Percentiles rank a stretch among this genome's conserved stretches.
Evolutionary conservation across 2,329 filamentous ascomycete genomes (phyloP).

Genomic region (Fusarium udum): DNA sequence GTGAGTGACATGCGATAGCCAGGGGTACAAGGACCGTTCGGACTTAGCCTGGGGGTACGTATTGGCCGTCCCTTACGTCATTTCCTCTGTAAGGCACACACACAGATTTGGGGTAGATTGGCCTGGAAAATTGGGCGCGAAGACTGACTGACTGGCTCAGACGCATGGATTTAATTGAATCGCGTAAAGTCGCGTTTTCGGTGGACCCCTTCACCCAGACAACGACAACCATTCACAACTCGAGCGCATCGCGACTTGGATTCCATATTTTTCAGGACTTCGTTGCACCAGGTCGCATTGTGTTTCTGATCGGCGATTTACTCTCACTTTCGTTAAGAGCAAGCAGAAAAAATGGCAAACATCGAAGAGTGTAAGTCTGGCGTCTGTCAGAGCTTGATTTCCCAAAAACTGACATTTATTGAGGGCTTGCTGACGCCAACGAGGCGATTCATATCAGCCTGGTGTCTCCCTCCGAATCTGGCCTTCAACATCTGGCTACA

Average conservation of each 20-base stretch:
- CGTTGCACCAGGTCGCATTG: not conserved
- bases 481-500: constrained; percentile 66
- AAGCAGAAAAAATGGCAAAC: constrained; percentile 43
- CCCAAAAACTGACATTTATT: constrained; percentile 28
- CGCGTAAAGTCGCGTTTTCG: constrained; percentile 31
- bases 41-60: constrained; percentile 18
- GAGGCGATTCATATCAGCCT: constrained; percentile 71
- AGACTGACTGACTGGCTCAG: not conserved
- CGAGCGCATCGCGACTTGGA: constrained; percentile 11
- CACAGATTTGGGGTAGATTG: not conserved
- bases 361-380: constrained; percentile 48
- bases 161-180: constrained; percentile 34
- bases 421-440: constrained; percentile 69
- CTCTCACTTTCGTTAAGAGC: not conserved
- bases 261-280: not conserved
- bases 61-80: constrained; percentile 36
- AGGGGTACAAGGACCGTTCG: constrained; percentile 41
- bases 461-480: constrained; percentile 58
- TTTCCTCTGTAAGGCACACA: not conserved
- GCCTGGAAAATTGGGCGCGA: constrained; percentile 33
- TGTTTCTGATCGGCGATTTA: not conserved
- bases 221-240: constrained; percentile 15
- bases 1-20: constrained; percentile 27
- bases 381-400: not conserved
- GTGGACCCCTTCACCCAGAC: constrained; percentile 10